A percentile compares a stretch with the other conserved stretches of the same genome.
These are phyloP conservation scores for Fusarium buxicola DNA, from an alignment of 2,329 filamentous ascomycete genomes.

Conservation along the genomic window DNA sequence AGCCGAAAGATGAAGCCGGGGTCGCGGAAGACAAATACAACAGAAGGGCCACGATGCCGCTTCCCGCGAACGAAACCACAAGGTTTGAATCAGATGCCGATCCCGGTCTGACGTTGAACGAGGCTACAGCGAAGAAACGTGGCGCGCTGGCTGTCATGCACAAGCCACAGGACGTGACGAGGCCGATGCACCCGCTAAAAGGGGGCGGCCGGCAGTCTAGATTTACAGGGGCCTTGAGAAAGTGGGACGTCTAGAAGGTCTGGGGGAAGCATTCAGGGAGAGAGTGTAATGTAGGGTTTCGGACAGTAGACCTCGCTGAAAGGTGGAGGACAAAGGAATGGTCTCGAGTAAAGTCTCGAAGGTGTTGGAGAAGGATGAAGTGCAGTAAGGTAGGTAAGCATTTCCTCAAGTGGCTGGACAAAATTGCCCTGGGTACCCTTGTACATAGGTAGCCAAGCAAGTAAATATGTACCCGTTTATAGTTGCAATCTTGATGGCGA, in stretches of 20 bases:
- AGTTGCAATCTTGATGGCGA: too few relatives aligned
- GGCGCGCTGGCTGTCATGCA: slow-evolving; percentile 22
- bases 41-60: slow-evolving; percentile 13
- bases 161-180: slow-evolving; percentile 31
- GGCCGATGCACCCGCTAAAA: slow-evolving; percentile 39
- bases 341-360: slow-evolving; percentile 11
- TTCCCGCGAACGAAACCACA: slow-evolving; percentile 1
- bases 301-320: slow-evolving; percentile 35
- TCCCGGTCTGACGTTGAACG: slow-evolving; percentile 7
- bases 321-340: slow-evolving; percentile 10
- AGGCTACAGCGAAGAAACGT: slow-evolving; percentile 30
- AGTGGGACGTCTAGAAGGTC: slow-evolving; percentile 27
- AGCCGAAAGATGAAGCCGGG: background rate
- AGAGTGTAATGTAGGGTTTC: slow-evolving; percentile 15
- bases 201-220: slow-evolving; percentile 24
- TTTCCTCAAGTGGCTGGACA: too few relatives aligned
- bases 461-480: too few relatives aligned
- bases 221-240: slow-evolving; percentile 27
- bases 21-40: background rate
- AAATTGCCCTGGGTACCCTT: too few relatives aligned
- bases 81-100: slow-evolving; percentile 22
- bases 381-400: slow-evolving; percentile 4
- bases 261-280: slow-evolving; percentile 17
- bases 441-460: too few relatives aligned
- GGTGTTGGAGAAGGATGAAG: slow-evolving; percentile 10